Base-by-base conservation (phyloP, 495 filamentous ascomycete genomes). In the Trichoderma parareesei region DNA sequence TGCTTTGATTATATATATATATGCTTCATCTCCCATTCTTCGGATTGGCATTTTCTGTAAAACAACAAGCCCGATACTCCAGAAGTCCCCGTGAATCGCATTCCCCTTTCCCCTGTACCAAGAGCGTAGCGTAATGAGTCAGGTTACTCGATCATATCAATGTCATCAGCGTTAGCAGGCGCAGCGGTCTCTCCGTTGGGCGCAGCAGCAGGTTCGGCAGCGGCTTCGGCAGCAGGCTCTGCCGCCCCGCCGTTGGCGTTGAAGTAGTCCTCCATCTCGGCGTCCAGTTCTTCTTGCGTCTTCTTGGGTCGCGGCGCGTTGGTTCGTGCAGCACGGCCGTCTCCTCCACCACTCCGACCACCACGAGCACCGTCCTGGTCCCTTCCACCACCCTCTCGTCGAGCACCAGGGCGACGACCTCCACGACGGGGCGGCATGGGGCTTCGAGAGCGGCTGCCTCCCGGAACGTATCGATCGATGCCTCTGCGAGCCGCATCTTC, bases 181-280 rank as follows among this genome's bases (percentile, higher is more conserved):
- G 35, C 53, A 38, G 60, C 37, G 59, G 20, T 11, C 5, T 11
- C 40, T 38, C 40, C 64, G 41, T 16, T 53, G 37, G 60, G 37
- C 27, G 60, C 66, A 38, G 49, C 67, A 8, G 46, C 43, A 27
- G 27, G 27, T 46, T 64, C 69, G 46, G 65, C 57, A 38, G 70
- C 62, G 61, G 66, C 43, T 55, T 55, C 49, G 37, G 68, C 71
- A 4, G 64, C 49, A 33, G 61, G 41, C 40, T 44, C 60, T 41
- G 60, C 8, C n/a, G 60, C 43, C 10, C 43, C 43, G 18, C 59
- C 66, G 27, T 53, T 64, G 40, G 44, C 53, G 6, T 57, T 64
- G 80, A 90, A 98, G 76, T 98, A 98, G 71, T 96, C 91, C 42
- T 86, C 92, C 93, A 98, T 98, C 78, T 98, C 93, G 43, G 89